Conservation (phyloP, 1,284 basidiomycete species). For the Sanguinoderma infundibulare region DNA sequence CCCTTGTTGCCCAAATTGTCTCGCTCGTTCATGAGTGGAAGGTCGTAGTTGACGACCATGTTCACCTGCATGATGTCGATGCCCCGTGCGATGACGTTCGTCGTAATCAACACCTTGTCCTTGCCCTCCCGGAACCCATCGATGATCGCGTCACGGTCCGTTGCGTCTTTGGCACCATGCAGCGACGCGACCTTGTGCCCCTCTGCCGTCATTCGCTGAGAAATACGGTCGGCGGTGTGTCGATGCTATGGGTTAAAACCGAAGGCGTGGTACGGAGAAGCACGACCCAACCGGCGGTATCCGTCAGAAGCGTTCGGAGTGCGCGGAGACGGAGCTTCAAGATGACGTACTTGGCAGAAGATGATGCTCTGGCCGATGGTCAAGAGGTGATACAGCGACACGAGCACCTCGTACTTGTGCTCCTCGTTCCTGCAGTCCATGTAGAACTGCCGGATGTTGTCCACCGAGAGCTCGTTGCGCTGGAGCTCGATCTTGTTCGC, state of each 20-base stretch:
- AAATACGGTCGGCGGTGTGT: slow-evolving; percentile 92
- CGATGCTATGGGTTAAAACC: slow-evolving; percentile 64
- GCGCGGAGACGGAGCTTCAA: neutral
- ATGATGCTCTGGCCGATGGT: slow-evolving; percentile 98
- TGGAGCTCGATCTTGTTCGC: slow-evolving; percentile 98
- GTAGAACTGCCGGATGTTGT: slow-evolving; percentile 97
- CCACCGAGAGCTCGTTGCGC: slow-evolving; percentile 93
- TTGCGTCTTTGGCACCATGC: slow-evolving; percentile 91
- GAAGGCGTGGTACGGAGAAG: neutral
- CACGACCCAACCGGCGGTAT: neutral
- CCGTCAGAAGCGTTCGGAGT: neutral
- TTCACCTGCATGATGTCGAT: slow-evolving; percentile 99
- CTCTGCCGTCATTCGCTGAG: slow-evolving; percentile 88
- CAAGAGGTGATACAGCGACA: slow-evolving; percentile 88
- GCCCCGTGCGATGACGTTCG: slow-evolving; percentile 97
- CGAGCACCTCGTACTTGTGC: slow-evolving; percentile 96
- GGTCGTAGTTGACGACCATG: slow-evolving; percentile 99
- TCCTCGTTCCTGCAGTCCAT: slow-evolving; percentile 92
- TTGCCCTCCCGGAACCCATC: slow-evolving; percentile 96
- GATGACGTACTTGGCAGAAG: slow-evolving; percentile 77
- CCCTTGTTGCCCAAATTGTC: slow-evolving; percentile 42
- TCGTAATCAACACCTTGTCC: slow-evolving; percentile 98
- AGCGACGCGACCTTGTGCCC: slow-evolving; percentile 97
- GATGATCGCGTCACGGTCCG: slow-evolving; percentile 91
- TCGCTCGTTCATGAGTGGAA: slow-evolving; percentile 84